phyloP scores from a whole-genome alignment of 768 basidiomycete species.

The Leccinum subgranulosum region DNA sequence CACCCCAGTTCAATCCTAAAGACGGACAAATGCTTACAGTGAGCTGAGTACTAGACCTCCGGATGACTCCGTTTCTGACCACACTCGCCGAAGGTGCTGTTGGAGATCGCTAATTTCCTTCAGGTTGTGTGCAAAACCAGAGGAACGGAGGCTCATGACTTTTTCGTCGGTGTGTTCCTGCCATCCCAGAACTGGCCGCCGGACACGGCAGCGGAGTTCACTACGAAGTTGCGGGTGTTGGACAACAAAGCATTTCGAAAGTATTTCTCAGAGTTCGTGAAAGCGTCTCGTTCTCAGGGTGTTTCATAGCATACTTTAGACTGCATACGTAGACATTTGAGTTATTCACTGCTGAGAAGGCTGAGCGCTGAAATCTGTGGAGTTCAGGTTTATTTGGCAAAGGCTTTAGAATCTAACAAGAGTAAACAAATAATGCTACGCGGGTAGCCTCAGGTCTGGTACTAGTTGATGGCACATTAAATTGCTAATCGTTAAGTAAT shows the following conservation, averaged over 20 bases:
- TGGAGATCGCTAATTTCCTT: slow-evolving; percentile 84
- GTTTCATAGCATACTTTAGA: slow-evolving; percentile 42
- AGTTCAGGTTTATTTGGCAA: slow-evolving; percentile 27
- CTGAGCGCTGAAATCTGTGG: neutral
- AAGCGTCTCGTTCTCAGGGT: slow-evolving; percentile 56
- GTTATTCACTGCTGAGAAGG: neutral
- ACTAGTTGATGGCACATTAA: slow-evolving; percentile 14
- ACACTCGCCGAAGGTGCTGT: slow-evolving; percentile 58
- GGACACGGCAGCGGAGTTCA: slow-evolving; percentile 73
- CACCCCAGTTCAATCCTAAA: slow-evolving; percentile 79
- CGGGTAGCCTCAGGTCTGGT: slow-evolving; percentile 2
- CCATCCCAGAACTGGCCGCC: slow-evolving; percentile 88
- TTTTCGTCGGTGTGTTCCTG: slow-evolving; percentile 74
- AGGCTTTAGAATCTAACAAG: slow-evolving; percentile 32
- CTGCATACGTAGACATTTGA: neutral
- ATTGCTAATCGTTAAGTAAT: slow-evolving; percentile 17
- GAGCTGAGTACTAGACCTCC: slow-evolving; percentile 27
- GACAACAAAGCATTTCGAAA: slow-evolving; percentile 78
- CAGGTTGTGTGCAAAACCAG: slow-evolving; percentile 75
- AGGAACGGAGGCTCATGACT: slow-evolving; percentile 79
- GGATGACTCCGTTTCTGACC: neutral
- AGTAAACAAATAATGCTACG: slow-evolving; percentile 25
- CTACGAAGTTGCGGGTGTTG: slow-evolving; percentile 67
- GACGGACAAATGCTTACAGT: slow-evolving; percentile 87
- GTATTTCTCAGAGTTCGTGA: slow-evolving; percentile 84